A percentile compares a stretch with the other conserved stretches of the same genome.
Conservation (phyloP, 129 eudicot species). For the Flaveria sonorensis region DNA sequence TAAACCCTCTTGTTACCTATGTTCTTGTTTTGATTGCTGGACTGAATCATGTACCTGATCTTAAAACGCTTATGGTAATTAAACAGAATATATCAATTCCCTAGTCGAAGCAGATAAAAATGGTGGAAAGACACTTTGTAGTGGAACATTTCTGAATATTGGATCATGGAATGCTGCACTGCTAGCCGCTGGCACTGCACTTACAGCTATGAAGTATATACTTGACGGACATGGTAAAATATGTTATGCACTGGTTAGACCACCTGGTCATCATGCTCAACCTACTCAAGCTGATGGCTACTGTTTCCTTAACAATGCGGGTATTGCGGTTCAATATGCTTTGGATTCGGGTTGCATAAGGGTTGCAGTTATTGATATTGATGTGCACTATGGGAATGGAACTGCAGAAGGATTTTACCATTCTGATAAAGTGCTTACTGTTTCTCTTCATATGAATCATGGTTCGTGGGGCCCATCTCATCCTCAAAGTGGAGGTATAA, state of each 20-base stretch:
- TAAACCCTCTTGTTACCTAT: background rate
- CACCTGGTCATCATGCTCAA: slow-evolving; percentile 99
- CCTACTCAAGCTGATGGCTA: slow-evolving; percentile 97
- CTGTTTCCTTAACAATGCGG: slow-evolving; percentile 92
- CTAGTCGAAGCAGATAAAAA: slow-evolving; percentile 66
- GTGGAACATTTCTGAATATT: slow-evolving; percentile 73
- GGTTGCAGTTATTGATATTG: slow-evolving; percentile 78
- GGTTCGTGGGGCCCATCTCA: slow-evolving; percentile 96
- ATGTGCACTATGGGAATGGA: slow-evolving; percentile 97
- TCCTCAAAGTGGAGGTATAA: slow-evolving; percentile 76
- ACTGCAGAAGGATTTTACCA: slow-evolving; percentile 89
- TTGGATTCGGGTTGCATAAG: slow-evolving; percentile 56
- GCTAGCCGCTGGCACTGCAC: slow-evolving; percentile 86
- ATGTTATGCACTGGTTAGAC: slow-evolving; percentile 83
- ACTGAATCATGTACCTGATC: slow-evolving; percentile 28
- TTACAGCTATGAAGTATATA: slow-evolving; percentile 77
- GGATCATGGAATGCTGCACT: slow-evolving; percentile 93
- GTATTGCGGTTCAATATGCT: slow-evolving; percentile 81
- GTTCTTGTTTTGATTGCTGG: background rate
- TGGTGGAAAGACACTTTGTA: slow-evolving; percentile 54
- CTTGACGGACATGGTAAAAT: slow-evolving; percentile 64
- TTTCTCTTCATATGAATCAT: slow-evolving; percentile 97
- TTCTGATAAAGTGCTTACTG: slow-evolving; percentile 71
- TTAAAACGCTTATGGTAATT: slow-evolving; percentile 3
- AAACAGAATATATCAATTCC: slow-evolving; percentile 69